These are phyloP conservation scores for Saturnispora hagleri DNA, from an alignment of 805 yeast species.

Conservation along the genomic window DNA sequence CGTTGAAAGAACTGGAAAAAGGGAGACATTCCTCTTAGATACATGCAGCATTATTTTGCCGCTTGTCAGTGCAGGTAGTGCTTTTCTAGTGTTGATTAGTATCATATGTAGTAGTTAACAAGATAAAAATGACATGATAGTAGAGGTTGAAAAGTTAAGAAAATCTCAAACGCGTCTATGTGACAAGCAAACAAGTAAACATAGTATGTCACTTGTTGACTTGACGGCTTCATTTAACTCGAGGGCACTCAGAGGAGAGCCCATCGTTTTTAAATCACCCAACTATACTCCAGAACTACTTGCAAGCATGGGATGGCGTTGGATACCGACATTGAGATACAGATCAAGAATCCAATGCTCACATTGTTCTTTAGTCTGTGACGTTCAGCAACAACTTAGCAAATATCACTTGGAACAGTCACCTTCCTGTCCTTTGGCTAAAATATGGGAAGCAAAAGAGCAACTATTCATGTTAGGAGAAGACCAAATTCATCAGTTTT, in stretches of 20 bases:
- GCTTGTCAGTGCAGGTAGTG: background rate
- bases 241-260: background rate
- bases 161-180: background rate
- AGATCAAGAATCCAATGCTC: conserved; percentile 9
- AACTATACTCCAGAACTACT: conserved; percentile 7
- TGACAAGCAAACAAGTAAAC: background rate
- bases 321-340: conserved; percentile 8
- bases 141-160: background rate
- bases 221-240: background rate
- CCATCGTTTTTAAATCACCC: background rate
- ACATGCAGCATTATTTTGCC: no score
- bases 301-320: conserved; percentile 9
- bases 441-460: conserved; percentile 9
- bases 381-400: conserved; percentile 4
- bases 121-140: background rate
- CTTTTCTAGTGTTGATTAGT: background rate
- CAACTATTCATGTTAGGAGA: background rate
- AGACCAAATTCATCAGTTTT: background rate
- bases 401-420: conserved; percentile 3
- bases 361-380: conserved; percentile 4
- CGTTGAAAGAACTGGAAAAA: background rate
- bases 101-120: background rate
- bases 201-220: background rate
- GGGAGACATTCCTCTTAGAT: background rate
- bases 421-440: conserved; percentile 6